These are phyloP conservation scores for Tolypocladium tundrense DNA, from an alignment of 2,329 filamentous ascomycete species.

Conservation along the genomic window DNA sequence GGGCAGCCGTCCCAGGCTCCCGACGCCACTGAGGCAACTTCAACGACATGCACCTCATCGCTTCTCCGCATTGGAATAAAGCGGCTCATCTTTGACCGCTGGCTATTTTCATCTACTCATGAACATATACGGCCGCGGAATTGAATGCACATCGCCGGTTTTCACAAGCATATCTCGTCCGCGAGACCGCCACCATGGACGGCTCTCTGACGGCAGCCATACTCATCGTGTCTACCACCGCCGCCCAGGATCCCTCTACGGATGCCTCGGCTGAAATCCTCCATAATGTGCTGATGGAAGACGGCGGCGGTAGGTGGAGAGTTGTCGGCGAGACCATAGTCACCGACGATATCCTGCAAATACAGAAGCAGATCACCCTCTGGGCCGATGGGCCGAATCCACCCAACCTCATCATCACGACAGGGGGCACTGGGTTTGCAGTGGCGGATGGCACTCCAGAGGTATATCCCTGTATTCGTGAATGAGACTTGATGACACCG, in stretches of 20 bases:
- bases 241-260: conserved; percentile 64
- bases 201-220: conserved; percentile 59
- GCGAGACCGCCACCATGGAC: conserved; percentile 12
- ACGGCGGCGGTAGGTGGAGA: conserved; percentile 63
- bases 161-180: background rate
- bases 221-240: conserved; percentile 85
- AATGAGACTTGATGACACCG: background rate
- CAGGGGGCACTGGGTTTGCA: conserved; percentile 89
- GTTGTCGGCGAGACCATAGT: conserved; percentile 64
- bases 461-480: conserved; percentile 30
- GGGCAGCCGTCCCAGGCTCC: background rate
- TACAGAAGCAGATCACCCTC: conserved; percentile 59
- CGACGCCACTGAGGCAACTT: background rate
- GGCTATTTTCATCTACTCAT: background rate
- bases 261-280: conserved; percentile 64
- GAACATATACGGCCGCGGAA: background rate
- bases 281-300: conserved; percentile 54
- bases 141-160: background rate
- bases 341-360: conserved; percentile 61
- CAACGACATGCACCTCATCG: background rate
- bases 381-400: conserved; percentile 61
- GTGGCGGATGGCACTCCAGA: conserved; percentile 79
- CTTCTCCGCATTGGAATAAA: background rate
- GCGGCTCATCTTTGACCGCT: background rate
- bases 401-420: conserved; percentile 73